phyloP scores from a whole-genome alignment of 1,139 yeast genomes.

The Meyerozyma sp. region DNA sequence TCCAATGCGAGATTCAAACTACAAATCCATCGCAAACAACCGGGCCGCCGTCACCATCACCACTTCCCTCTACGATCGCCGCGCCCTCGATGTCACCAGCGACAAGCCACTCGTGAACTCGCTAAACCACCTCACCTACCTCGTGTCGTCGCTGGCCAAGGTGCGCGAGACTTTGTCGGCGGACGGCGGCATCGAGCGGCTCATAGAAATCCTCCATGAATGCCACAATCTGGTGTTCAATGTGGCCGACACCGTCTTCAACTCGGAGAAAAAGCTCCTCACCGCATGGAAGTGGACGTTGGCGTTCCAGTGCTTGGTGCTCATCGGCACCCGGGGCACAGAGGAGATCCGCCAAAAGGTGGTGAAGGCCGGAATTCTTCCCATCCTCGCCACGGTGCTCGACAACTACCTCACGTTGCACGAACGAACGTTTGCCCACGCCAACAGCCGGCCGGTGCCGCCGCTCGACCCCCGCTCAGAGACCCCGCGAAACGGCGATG shows the following conservation, averaged over 20 bases:
- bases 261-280: conserved; percentile 47
- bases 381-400: conserved; percentile 83
- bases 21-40: conserved; percentile 70
- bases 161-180: conserved; percentile 83
- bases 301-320: conserved; percentile 85
- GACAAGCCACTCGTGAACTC: conserved; percentile 91
- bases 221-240: conserved; percentile 47
- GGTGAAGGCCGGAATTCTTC: conserved; percentile 87
- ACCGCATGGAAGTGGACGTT: conserved; percentile 97
- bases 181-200: conserved; percentile 90
- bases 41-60: conserved; percentile 90
- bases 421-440: conserved; percentile 33
- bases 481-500: neutral
- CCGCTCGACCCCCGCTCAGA: neutral
- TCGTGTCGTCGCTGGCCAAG: conserved; percentile 81
- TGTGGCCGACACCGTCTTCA: conserved; percentile 33
- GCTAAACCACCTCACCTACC: conserved; percentile 78
- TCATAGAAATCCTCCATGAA: conserved; percentile 80
- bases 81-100: conserved; percentile 88
- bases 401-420: conserved; percentile 67
- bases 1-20: conserved; percentile 85
- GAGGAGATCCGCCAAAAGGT: conserved; percentile 80
- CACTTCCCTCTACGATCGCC: conserved; percentile 79
- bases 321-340: conserved; percentile 89
- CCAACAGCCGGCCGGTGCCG: conserved; percentile 11